Percentiles rank a stretch among this genome's conserved stretches.
phyloP scores from a whole-genome alignment of 2,329 filamentous ascomycete species.

The Dryadomyces sulphureus region DNA sequence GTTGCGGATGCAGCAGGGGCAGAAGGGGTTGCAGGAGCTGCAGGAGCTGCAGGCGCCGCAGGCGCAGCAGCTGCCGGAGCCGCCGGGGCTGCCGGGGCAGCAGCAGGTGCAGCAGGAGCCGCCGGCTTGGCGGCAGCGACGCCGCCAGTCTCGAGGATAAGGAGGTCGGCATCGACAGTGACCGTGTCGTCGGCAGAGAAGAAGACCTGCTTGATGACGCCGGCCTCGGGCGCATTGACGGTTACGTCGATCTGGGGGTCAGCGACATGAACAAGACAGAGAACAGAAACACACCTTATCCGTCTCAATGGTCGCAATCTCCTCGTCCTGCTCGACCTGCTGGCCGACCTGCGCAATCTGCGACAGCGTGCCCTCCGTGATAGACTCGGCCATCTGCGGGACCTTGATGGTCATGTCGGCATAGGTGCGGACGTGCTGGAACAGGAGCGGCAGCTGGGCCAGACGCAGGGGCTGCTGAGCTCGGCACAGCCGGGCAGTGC shows the following conservation, averaged over 20 bases:
- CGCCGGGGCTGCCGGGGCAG: slow-evolving; percentile 1
- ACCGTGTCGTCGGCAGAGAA: slow-evolving; percentile 93
- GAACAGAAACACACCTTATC: slow-evolving; percentile 57
- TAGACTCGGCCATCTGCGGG: slow-evolving; percentile 96
- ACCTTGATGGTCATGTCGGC: slow-evolving; percentile 86
- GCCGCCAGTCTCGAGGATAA: slow-evolving; percentile 70
- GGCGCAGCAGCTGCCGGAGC: no score
- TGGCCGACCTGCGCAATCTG: slow-evolving; percentile 90
- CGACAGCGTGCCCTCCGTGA: slow-evolving; percentile 92
- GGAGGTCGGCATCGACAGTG: slow-evolving; percentile 79
- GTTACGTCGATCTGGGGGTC: slow-evolving; percentile 75
- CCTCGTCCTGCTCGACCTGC: slow-evolving; percentile 87
- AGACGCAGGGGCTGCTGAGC: slow-evolving; percentile 27
- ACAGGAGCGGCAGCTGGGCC: slow-evolving; percentile 32
- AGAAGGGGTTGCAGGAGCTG: slow-evolving; percentile 1
- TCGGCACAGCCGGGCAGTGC: slow-evolving; percentile 16
- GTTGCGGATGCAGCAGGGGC: slow-evolving; percentile 18
- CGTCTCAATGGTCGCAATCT: slow-evolving; percentile 97
- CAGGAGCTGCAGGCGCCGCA: slow-evolving; percentile 3
- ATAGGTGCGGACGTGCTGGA: slow-evolving; percentile 44
- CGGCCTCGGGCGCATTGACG: slow-evolving; percentile 84
- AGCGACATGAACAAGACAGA: background rate
- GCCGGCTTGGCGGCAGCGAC: slow-evolving; percentile 29
- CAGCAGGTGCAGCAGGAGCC: no score
- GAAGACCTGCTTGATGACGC: slow-evolving; percentile 81